phyloP scores from a whole-genome alignment of 805 yeast species.

The Saturnispora dispora region DNA sequence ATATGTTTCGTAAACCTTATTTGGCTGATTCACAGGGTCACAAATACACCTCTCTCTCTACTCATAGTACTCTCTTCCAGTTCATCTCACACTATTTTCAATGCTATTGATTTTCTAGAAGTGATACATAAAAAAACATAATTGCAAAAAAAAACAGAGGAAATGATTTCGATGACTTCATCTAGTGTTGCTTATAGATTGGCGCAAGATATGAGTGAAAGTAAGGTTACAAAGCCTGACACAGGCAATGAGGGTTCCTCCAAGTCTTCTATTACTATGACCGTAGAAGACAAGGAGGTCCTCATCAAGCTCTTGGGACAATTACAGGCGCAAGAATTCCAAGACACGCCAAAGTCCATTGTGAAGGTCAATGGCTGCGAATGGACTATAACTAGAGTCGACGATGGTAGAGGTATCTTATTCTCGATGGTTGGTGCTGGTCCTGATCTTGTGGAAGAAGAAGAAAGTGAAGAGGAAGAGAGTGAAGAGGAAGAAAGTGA shows the following conservation, averaged over 20 bases:
- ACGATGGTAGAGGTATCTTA: constrained; percentile 1
- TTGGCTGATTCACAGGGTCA: too few species aligned
- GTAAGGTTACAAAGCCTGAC: background rate
- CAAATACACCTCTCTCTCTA: too few species aligned
- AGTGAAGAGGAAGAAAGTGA: background rate
- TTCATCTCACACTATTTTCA: background rate
- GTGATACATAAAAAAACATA: too few species aligned
- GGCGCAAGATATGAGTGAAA: background rate
- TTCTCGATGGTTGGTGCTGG: constrained; percentile 1
- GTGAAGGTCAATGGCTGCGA: constrained; percentile 1
- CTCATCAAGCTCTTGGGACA: constrained; percentile 2
- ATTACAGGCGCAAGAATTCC: background rate
- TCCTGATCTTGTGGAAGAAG: background rate
- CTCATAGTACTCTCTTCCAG: too few species aligned
- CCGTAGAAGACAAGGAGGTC: background rate
- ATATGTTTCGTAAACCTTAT: too few species aligned
- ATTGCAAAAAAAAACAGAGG: background rate
- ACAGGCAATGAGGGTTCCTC: background rate
- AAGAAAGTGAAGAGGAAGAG: background rate
- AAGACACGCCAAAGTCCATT: background rate
- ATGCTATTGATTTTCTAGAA: background rate
- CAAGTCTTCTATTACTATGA: background rate
- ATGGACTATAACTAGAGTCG: constrained; percentile 2
- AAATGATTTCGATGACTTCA: background rate
- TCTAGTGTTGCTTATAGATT: background rate